Evolutionary conservation across 2,329 filamentous ascomycete species (phyloP), one percentile per base, ranked within the genome.

Genomic region (Acephala macrosclerotiorum): DNA sequence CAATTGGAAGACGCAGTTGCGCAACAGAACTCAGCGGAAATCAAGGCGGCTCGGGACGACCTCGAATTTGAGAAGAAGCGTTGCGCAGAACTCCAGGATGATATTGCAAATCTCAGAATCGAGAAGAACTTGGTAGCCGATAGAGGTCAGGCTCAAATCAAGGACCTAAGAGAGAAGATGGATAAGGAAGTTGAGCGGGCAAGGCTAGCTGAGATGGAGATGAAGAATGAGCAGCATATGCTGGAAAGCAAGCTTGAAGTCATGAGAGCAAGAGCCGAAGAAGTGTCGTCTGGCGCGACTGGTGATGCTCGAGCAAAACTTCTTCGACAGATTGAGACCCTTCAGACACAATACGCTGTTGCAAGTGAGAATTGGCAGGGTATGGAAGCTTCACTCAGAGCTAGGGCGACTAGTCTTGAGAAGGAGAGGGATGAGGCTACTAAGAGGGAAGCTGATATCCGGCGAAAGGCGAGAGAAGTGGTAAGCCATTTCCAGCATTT

Each of bases 301-400:
- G 92, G 94, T 16, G 93, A 97, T 75, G 88, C 91, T 0, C 94
- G 97, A 73, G 92, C 92, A 51, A 98, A 97, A 77, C 83, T 98
- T 47, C 83, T 98, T 51, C 89, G 96, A 47, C 96, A 99, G 79
- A 91, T 99, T 61, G 96, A 99, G 80, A 97, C 93, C 0, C 81
- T 99, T 42, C 96, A 99, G 78, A 96, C 92, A 7, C 96, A 99
- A 77, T 97, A 99, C 79, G 89, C 94, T 0, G 89, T 96, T 62
- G 96, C 96, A 1, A 96, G 93, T 71, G 93, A 97, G 75, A 99
- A 99, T 73, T 99, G 96, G 96, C 94, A 97, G 76, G 93, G 94
- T 0, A 96, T 99, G 68, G 95, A 99, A 78, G 88, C 91, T 11
- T 96, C 92, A 2, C 80, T 99, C 36, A 86, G 95, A 59, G 88